Evolutionary conservation across 805 yeast genomes (phyloP), one percentile per base, ranked within the genome.

Genomic region (Ogataea salicorniae): DNA sequence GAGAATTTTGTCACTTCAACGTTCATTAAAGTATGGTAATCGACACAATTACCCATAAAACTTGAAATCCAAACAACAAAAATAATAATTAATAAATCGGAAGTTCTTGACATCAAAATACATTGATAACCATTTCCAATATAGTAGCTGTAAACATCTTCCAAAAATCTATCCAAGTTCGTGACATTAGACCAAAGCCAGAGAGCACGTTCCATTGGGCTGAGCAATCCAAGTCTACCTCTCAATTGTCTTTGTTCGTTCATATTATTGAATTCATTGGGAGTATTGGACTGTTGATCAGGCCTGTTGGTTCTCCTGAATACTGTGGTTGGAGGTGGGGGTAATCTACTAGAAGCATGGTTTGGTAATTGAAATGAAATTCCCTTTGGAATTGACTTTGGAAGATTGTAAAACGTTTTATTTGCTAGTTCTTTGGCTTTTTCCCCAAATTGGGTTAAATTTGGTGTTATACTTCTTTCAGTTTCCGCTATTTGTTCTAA

Each of bases 161-260:
- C 81, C 17, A 94, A 71, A 58, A 92, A 94, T 41, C 80, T 77
- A 68, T 94, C 99, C 63, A 94, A 75, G 64, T 94, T 94, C 55
- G 87, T 88, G 22, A 94, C 88, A 59, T 94, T 94, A 1, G 98
- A 96, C 98, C 99, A 94, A 50, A 88, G 76, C 89, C 97, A 94
- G 16, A 87, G 70, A 0, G 98, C 96, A 42, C 89, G 71, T 60
- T 91, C 97, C 49, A 72, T 72, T 1, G 87, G 79, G 43, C 81
- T 78, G 26, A 81, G 59, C 1, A 75, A 70, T 7, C 77, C 75
- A 7, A 75, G 49, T 37, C 59, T 56, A 23, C 58, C 59, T 39
- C 66, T 53, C 33, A 62, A 50, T 34, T 53, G 58, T 43, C 59
- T 48, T 42, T 61, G 61, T n/a, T 57, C 54, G 31, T 50, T 44